phyloP scores from a whole-genome alignment of 2,329 filamentous ascomycete species.

The Podosphaera fusca region DNA sequence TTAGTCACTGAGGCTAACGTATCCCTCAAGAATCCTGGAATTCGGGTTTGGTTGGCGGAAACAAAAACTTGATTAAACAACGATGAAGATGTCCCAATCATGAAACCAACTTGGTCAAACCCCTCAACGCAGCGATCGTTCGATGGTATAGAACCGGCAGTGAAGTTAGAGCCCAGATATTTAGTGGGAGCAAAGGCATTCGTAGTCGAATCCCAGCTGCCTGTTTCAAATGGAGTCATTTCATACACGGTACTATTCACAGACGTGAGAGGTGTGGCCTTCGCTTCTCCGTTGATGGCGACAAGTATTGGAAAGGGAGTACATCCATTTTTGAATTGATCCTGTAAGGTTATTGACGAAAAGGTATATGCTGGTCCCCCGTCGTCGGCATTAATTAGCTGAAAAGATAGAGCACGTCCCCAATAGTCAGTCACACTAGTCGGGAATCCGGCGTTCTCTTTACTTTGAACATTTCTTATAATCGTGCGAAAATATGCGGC shows the following conservation, averaged over 20 bases:
- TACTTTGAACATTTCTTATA: constrained; percentile 31
- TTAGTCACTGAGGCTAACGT: constrained; percentile 22
- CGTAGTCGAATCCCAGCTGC: constrained; percentile 50
- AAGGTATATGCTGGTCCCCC: constrained; percentile 62
- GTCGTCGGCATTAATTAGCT: constrained; percentile 53
- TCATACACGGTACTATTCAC: constrained; percentile 57
- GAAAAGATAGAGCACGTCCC: constrained; percentile 67
- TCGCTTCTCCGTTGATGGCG: constrained; percentile 36
- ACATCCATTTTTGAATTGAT: constrained; percentile 36
- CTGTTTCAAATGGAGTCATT: constrained; percentile 61
- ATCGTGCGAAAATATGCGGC: constrained; percentile 41
- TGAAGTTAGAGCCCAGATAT: constrained; percentile 54
- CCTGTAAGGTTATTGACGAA: constrained; percentile 47
- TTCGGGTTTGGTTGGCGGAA: constrained; percentile 26
- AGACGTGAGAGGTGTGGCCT: constrained; percentile 35
- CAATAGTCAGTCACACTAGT: constrained; percentile 72
- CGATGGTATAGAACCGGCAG: constrained; percentile 30
- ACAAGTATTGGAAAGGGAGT: constrained; percentile 55
- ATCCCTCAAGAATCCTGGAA: constrained; percentile 22
- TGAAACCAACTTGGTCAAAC: constrained; percentile 60
- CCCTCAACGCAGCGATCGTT: constrained; percentile 45
- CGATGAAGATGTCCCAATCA: constrained; percentile 69
- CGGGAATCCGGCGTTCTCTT: constrained; percentile 39
- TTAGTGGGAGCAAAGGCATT: constrained; percentile 47
- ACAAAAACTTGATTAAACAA: constrained; percentile 64